Conservation (phyloP, 257 asterid species). For the Euphrasia confusa region DNA sequence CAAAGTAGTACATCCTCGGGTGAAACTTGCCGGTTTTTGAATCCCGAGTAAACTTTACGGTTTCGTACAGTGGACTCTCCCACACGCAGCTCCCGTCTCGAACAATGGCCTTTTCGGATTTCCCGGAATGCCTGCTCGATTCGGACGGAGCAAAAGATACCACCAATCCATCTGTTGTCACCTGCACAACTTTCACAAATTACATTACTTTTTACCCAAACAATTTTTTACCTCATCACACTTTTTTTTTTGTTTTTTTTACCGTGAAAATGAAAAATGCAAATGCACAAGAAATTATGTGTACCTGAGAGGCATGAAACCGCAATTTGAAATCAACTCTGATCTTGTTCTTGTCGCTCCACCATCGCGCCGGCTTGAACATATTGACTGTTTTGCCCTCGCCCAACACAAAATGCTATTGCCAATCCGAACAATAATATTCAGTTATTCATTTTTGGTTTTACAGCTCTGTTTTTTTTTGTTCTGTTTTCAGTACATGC, state of each 20-base stretch:
- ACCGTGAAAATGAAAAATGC: not conserved
- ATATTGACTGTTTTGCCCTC: constrained; percentile 38
- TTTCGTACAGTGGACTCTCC: constrained; percentile 73
- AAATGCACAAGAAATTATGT: not conserved
- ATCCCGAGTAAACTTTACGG: constrained; percentile 67
- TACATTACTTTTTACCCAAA: too few relatives aligned
- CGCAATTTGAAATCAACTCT: constrained; percentile 82
- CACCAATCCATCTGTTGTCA: constrained; percentile 61
- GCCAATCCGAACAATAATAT: constrained; percentile 21
- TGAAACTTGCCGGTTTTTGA: constrained; percentile 77
- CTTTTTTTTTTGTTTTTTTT: not conserved
- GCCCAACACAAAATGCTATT: constrained; percentile 26
- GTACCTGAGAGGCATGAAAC: constrained; percentile 94
- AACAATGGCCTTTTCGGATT: constrained; percentile 59
- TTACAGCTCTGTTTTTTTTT: not conserved
- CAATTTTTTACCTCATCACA: too few relatives aligned
- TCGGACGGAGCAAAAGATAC: constrained; percentile 79
- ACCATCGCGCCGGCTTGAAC: constrained; percentile 87
- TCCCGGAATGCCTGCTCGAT: constrained; percentile 60
- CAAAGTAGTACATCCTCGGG: constrained; percentile 62
- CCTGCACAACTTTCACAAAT: constrained; percentile 26
- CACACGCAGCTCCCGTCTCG: constrained; percentile 73
- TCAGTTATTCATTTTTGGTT: constrained; percentile 19
- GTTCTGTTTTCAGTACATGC: constrained; percentile 8
- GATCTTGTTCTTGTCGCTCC: constrained; percentile 82